These are phyloP conservation scores for Ramaria sp. DNA, from an alignment of 768 basidiomycete genomes.

Conservation along the genomic window DNA sequence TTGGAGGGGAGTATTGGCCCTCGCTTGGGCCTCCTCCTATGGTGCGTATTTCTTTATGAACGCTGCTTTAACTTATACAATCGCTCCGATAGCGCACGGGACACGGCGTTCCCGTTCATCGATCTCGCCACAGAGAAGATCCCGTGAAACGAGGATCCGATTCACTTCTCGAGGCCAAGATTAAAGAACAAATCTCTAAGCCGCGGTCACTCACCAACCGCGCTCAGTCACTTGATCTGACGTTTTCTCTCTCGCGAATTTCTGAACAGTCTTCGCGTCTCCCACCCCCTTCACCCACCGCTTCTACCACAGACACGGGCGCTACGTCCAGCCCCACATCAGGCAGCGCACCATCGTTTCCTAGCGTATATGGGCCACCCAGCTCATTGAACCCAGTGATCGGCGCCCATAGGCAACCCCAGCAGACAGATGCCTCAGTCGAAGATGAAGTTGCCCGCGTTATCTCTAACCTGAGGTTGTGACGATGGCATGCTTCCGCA, in stretches of 20 bases:
- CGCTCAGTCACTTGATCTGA: slow-evolving; percentile 83
- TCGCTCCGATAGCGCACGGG: slow-evolving; percentile 32
- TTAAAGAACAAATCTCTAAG: slow-evolving; percentile 66
- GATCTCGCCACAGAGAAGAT: slow-evolving; percentile 63
- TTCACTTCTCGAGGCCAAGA: slow-evolving; percentile 72
- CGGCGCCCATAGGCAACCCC: slow-evolving; percentile 6
- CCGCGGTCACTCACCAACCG: slow-evolving; percentile 78
- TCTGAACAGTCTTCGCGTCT: slow-evolving; percentile 50
- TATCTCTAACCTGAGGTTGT: slow-evolving; percentile 66
- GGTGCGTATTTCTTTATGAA: slow-evolving; percentile 29
- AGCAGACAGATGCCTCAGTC: background rate
- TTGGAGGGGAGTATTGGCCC: slow-evolving; percentile 62
- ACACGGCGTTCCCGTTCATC: slow-evolving; percentile 49
- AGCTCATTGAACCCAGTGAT: slow-evolving; percentile 27
- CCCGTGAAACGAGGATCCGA: slow-evolving; percentile 75
- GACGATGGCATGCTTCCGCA: slow-evolving; percentile 12
- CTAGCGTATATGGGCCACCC: slow-evolving; percentile 74
- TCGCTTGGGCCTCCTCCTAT: slow-evolving; percentile 53
- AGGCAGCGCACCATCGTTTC: slow-evolving; percentile 69
- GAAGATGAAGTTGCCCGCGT: slow-evolving; percentile 68
- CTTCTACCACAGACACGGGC: slow-evolving; percentile 62
- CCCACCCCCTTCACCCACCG: slow-evolving; percentile 69
- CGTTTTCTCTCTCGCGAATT: slow-evolving; percentile 73
- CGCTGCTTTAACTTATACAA: slow-evolving; percentile 9
- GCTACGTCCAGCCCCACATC: slow-evolving; percentile 75